Percentiles rank a stretch among this genome's conserved stretches.
Evolutionary conservation across 805 yeast species (phyloP).

Genomic region (Lipomyces mesembrius): DNA sequence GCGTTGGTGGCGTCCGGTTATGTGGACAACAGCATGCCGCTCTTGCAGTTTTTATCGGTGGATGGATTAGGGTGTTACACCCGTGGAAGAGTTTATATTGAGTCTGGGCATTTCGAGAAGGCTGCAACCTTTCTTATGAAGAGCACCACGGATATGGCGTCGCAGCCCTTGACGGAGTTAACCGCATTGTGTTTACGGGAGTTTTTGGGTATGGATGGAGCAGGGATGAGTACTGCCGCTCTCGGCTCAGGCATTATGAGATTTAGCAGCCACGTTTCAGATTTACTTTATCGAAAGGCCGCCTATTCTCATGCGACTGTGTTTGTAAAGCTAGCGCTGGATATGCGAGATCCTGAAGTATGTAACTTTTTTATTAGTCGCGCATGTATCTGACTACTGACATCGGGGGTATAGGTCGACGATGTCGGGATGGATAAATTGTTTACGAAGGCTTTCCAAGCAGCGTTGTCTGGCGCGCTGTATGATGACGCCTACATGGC

Average conservation of each 20-base stretch:
- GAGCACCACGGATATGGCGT: conserved; percentile 11
- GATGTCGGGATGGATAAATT: not conserved
- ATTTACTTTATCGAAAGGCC: conserved; percentile 46
- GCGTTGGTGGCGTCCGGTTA: conserved; percentile 10
- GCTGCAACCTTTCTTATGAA: conserved; percentile 18
- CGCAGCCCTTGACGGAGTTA: not conserved
- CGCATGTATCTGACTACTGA: not conserved
- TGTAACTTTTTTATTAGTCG: not conserved
- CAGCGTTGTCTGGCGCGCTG: conserved; percentile 27
- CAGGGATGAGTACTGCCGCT: conserved; percentile 29
- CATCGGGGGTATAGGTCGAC: not conserved
- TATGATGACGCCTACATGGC: conserved; percentile 40
- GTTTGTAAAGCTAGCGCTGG: conserved; percentile 44
- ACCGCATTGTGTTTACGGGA: conserved; percentile 12
- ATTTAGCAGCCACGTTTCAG: conserved; percentile 49
- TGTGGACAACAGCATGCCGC: not conserved
- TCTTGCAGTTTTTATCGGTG: conserved; percentile 13
- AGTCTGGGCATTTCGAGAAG: not conserved
- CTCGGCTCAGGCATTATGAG: conserved; percentile 46
- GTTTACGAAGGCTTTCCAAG: conserved; percentile 11
- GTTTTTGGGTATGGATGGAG: conserved; percentile 1
- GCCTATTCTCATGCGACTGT: conserved; percentile 47
- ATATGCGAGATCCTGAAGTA: conserved; percentile 9
- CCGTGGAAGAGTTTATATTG: conserved; percentile 24
- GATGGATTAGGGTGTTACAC: conserved; percentile 26